Evolutionary conservation across 495 filamentous ascomycete genomes (phyloP), one percentile per base, ranked within the genome.

Genomic region (Penicillium pancosmium): DNA sequence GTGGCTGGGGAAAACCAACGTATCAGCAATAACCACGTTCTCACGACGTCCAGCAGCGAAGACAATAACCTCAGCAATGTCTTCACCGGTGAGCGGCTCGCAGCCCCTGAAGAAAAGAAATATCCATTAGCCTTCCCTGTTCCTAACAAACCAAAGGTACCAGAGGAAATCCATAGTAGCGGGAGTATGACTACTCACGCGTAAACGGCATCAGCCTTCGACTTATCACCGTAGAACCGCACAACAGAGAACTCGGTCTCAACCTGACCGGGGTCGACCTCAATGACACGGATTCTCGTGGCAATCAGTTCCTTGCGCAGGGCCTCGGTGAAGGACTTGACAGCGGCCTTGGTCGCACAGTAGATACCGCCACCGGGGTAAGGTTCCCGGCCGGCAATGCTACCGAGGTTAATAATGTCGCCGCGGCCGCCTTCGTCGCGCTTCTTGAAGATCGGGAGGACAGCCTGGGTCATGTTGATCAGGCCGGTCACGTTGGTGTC

Each of bases 161-260:
- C 19, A 21, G 19, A 21, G 19, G 19, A 1, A 21, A 21, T 21
- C 19, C 19, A 21, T n/a, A 23, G 23, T 3, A 23, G 23, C 23
- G 3, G 23, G 23, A 3, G 23, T 1, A 23, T 23, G 23, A 23
- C 23, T 23, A 83, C 88, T 77, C 80, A 93, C 90, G 88, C 85
- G 76, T 98, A 98, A 59, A 97, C 92, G 23, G 91, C 90, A 79
- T 96, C 90, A n/a, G 94, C 94, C 81, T 96, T 97, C 25, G 79
- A 67, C 79, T 95, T 93, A 71, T 98, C 94, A 11, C 94, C 94
- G 58, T 91, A 85, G 69, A 94, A 98, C 47, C 94, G 84, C 44
- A 98, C 93, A 38, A 98, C 80, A 1, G 91, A 95, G 75, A 98
- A 98, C 74, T 98, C 93, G 18, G 94, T 98, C 82, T 98, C 93